A percentile compares a stretch with the other conserved stretches of the same genome.
These are phyloP conservation scores for Trypanosoma theileri DNA, from an alignment of 208 protist genomes.

Conservation along the genomic window DNA sequence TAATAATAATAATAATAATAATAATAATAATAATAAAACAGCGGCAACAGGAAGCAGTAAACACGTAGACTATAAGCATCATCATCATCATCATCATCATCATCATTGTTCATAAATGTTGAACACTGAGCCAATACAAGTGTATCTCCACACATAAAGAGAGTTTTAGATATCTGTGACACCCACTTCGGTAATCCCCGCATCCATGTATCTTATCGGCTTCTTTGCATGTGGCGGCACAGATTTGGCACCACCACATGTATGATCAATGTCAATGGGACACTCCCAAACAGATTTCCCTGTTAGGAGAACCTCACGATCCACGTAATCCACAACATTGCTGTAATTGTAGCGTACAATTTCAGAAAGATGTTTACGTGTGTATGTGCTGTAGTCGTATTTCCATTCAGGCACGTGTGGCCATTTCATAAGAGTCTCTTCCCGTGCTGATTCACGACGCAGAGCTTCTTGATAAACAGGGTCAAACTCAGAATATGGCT, in stretches of 20 bases:
- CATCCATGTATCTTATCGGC: conserved; percentile 71
- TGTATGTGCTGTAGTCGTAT: conserved; percentile 81
- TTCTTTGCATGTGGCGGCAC: conserved; percentile 81
- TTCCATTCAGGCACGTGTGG: conserved; percentile 88
- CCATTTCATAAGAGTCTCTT: conserved; percentile 87
- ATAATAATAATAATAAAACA: not conserved
- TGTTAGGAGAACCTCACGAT: conserved; percentile 88
- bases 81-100: too few relatives aligned
- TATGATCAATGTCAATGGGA: conserved; percentile 86
- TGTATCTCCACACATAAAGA: too few relatives aligned
- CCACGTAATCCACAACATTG: conserved; percentile 92
- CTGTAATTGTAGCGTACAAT: conserved; percentile 91
- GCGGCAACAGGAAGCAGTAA: too few relatives aligned
- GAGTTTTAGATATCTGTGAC: conserved; percentile 71
- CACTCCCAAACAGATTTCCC: conserved; percentile 89
- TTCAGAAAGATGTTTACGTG: conserved; percentile 61
- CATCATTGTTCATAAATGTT: too few relatives aligned
- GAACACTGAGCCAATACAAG: too few relatives aligned
- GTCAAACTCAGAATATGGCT: conserved; percentile 63
- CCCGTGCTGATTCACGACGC: conserved; percentile 61
- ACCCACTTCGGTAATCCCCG: conserved; percentile 53
- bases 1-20: not conserved
- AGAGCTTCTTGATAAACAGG: conserved; percentile 78
- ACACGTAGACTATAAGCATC: too few relatives aligned
- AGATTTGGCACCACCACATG: conserved; percentile 76